Base-by-base conservation (phyloP, 805 yeast genomes). In the Suhomyces tanzawaensis region DNA sequence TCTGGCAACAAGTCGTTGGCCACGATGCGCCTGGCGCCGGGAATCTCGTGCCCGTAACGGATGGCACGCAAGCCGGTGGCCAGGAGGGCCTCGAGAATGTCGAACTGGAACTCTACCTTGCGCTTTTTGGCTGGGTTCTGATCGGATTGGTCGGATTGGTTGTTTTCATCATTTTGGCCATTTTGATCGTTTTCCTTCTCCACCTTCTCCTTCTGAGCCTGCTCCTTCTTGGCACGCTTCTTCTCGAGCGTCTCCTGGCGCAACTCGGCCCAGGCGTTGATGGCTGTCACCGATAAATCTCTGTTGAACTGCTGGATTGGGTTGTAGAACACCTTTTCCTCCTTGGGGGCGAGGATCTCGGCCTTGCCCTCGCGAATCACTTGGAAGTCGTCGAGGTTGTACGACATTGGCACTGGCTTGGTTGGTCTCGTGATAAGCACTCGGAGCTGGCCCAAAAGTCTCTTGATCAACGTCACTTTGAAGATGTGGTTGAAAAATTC, bases 281-380 rank as follows among this genome's bases (percentile, higher is more conserved):
- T 90, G 7, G 87, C 89, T 50, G 83, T 67, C 4, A 87, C 84
- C 48, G 95, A 84, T 34, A 93, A 65, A 57, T 93, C 99, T 52
- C 99, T 76, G 61, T 93, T 93, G 64, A 89, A 93, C 63, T 91
- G 98, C 64, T 93, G 99, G 39, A 93, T 85, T 7, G 95, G 97
- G 58, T 93, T 93, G 64, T 93, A 93, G 57, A 93, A 93, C 8
- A 93, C 99, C 42, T 74, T 72, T 48, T 85, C 89, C 34, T 81
- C 81, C 51, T 85, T 82, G 3, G 95, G 91, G 45, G 84, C 85
- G 22, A 90, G 68, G 30, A 93, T 81, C 17, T 81, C 76, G 11
- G 98, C 97, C 39, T 74, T 68, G 2, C 99, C 99, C 60, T 93
- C 99, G 31, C 57, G 66, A 19, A 73, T 63, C 17, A 63, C 52